Conservation (phyloP, 2,329 filamentous ascomycete species). For the Neopestalotiopsis rosae region DNA sequence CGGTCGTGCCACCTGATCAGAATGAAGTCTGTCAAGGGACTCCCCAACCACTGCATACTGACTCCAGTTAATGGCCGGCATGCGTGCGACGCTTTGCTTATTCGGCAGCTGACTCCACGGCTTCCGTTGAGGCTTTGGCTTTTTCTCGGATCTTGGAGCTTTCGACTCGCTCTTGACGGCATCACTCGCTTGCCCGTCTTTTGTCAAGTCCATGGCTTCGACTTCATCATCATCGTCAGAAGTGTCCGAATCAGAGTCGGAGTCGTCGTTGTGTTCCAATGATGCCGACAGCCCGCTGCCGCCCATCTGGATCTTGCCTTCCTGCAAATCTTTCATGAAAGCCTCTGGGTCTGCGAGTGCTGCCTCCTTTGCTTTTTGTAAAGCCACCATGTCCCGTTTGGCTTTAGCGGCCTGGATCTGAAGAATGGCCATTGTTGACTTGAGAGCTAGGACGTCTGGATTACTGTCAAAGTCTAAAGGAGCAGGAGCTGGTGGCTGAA, state of each 20-base stretch:
- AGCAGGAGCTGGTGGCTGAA: constrained; percentile 50
- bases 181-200: neutral
- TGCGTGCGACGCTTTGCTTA: constrained; percentile 82
- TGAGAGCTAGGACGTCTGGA: constrained; percentile 85
- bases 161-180: constrained; percentile 5
- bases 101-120: constrained; percentile 72
- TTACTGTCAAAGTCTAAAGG: constrained; percentile 69
- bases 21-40: constrained; percentile 82
- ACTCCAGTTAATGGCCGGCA: constrained; percentile 91
- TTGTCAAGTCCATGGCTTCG: constrained; percentile 2
- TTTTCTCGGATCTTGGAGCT: constrained; percentile 14
- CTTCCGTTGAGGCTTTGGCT: constrained; percentile 25
- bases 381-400: constrained; percentile 72
- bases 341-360: constrained; percentile 73
- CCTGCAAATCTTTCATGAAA: constrained; percentile 72
- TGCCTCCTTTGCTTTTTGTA: constrained; percentile 72
- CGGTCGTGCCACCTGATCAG: constrained; percentile 75
- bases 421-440: constrained; percentile 83
- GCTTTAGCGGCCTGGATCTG: constrained; percentile 86
- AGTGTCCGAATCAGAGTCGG: constrained; percentile 27
- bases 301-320: constrained; percentile 60
- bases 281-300: constrained; percentile 15
- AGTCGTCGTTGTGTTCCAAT: constrained; percentile 28
- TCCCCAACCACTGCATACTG: constrained; percentile 92
- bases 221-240: constrained; percentile 30